phyloP scores from a whole-genome alignment of 345 rosid genomes.

The Cochlearia excelsa region DNA sequence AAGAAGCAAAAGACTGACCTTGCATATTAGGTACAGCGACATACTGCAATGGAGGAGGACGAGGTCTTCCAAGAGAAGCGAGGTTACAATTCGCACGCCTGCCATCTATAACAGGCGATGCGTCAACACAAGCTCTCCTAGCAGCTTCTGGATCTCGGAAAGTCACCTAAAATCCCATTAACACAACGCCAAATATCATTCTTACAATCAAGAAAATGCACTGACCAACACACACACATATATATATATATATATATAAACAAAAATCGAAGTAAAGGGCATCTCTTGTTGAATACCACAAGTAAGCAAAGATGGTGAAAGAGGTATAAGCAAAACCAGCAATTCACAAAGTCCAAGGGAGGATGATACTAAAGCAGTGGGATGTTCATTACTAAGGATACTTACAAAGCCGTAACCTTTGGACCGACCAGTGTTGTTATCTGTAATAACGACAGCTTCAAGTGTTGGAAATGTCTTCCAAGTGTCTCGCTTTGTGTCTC shows the following conservation, averaged over 20 bases:
- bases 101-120: slow-evolving; percentile 85
- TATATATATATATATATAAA: no score
- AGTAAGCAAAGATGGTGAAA: no score
- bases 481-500: slow-evolving; percentile 86
- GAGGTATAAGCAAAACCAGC: no score
- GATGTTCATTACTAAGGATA: slow-evolving; percentile 26
- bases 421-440: slow-evolving; percentile 92
- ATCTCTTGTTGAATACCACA: no score
- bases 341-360: no score
- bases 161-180: slow-evolving; percentile 77
- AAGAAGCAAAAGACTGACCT: slow-evolving; percentile 32
- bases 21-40: slow-evolving; percentile 42
- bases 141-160: slow-evolving; percentile 96
- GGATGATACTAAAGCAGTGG: no score
- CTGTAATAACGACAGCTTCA: slow-evolving; percentile 93
- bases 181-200: slow-evolving; percentile 42
- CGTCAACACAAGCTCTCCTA: slow-evolving; percentile 87
- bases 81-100: slow-evolving; percentile 94
- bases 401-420: slow-evolving; percentile 99
- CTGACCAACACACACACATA: no score
- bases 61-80: slow-evolving; percentile 88
- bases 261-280: no score
- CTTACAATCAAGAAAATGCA: slow-evolving; percentile 11
- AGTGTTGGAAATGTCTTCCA: slow-evolving; percentile 77
- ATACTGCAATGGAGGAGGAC: slow-evolving; percentile 46